Evolutionary conservation across 2,329 filamentous ascomycete genomes (phyloP), one percentile per base, ranked within the genome.

Genomic region (Pseudovirgaria hyperparasitica): DNA sequence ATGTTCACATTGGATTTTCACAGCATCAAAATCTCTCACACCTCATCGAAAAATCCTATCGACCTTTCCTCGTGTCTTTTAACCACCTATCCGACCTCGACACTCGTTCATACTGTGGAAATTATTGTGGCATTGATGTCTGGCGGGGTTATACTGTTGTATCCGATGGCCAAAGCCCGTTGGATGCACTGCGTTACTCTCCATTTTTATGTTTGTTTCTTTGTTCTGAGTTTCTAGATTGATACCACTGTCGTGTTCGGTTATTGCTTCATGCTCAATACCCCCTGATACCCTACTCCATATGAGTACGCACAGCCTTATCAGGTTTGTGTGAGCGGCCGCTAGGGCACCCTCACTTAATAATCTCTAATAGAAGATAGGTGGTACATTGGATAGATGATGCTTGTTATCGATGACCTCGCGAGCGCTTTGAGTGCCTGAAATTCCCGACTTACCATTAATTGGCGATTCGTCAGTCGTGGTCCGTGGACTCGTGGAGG

Each of bases 271-370:
- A 16, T 19, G 49, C 48, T 42, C 32, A 51, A 55, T 53, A 53
- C 49, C 50, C 48, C 47, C 41, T 48, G 48, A 54, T 55, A 55
- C 50, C 49, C 48, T 50, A 43, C n/a, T n/a, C n/a, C n/a, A n/a
- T n/a, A n/a, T n/a, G n/a, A n/a, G n/a, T n/a, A n/a, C 37, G 50
- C 51, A 46, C 47, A 38, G 37, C 48, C 50, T 53, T 51, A 46
- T 51, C 42, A 46, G 49, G 46, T 42, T 29, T 38, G 16, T 45
- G 43, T 32, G 50, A 52, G 48, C 47, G 48, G 50, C 48, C 50
- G 45, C 42, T 51, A 52, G 48, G 50, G 48, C 50, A 50, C 41
- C 34, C 35, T 39, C 43, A 46, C 41, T 40, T 47, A 49, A 50
- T 54, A 54, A 54, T 54, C 33, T 38, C 36, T 53, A 54, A 54